A percentile compares a stretch with the other conserved stretches of the same genome.
Evolutionary conservation across 1,284 basidiomycete species (phyloP).

Genomic region (Cerioporus squamosus): DNA sequence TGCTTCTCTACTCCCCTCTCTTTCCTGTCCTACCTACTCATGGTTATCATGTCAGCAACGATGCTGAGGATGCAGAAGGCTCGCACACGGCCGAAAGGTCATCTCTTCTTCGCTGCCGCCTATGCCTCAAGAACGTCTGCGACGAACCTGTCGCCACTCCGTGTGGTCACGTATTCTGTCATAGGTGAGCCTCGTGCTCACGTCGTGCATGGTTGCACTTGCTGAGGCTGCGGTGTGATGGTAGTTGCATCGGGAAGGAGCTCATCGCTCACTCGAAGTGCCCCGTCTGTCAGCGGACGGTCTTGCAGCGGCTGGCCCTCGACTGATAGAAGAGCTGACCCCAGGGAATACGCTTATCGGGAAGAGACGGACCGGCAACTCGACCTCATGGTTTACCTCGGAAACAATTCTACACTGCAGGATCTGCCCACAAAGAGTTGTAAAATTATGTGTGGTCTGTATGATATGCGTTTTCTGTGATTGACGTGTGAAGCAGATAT

Average conservation of each 20-base stretch:
- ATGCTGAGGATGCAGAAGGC: neutral
- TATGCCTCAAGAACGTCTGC: neutral
- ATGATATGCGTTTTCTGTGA: too few relatives aligned
- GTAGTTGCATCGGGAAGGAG: neutral
- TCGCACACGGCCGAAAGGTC: neutral
- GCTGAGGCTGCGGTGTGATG: neutral
- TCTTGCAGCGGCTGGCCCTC: neutral
- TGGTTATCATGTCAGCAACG: neutral
- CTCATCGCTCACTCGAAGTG: neutral
- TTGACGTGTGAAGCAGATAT: too few relatives aligned
- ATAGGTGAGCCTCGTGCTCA: slow-evolving; percentile 16
- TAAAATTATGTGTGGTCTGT: too few relatives aligned
- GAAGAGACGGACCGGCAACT: too few relatives aligned
- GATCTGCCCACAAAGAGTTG: too few relatives aligned
- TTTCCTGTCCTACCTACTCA: too few relatives aligned
- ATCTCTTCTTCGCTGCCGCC: neutral
- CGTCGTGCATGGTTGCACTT: neutral
- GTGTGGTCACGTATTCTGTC: slow-evolving; percentile 35
- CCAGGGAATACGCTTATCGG: too few relatives aligned
- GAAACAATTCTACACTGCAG: too few relatives aligned
- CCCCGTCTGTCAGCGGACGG: neutral
- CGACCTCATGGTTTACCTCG: too few relatives aligned
- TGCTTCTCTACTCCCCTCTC: too few relatives aligned
- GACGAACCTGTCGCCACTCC: slow-evolving; percentile 29
- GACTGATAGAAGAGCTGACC: neutral